Conservation (phyloP, 805 yeast species). For the Cyberlindnera euphorbiae region DNA sequence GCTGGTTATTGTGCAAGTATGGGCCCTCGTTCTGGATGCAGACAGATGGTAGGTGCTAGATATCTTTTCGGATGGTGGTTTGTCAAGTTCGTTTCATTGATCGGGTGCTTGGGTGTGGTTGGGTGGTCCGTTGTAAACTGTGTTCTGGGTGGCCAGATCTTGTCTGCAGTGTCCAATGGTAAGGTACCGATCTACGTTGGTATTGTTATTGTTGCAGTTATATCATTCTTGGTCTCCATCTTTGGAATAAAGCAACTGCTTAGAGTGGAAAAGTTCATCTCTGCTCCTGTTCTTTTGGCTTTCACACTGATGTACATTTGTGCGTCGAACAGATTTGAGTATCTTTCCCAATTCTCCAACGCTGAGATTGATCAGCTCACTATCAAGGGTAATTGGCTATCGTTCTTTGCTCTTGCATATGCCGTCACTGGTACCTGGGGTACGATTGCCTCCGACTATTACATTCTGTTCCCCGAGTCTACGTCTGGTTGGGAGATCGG, state of each 20-base stretch:
- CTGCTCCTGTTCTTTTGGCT: constrained; percentile 64
- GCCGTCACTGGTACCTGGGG: constrained; percentile 90
- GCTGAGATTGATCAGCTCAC: constrained; percentile 32
- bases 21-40: constrained; percentile 88
- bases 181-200: constrained; percentile 70
- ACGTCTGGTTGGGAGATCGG: constrained; percentile 54
- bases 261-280: constrained; percentile 60
- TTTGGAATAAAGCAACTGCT: constrained; percentile 75
- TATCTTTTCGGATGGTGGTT: constrained; percentile 83
- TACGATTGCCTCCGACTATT: constrained; percentile 79
- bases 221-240: constrained; percentile 63
- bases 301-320: constrained; percentile 65
- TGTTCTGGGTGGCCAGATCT: constrained; percentile 83
- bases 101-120: constrained; percentile 67
- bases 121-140: constrained; percentile 96
- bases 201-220: constrained; percentile 60
- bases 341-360: constrained; percentile 30
- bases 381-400: constrained; percentile 61
- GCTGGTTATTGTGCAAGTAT: constrained; percentile 81
- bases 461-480: constrained; percentile 71
- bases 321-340: constrained; percentile 42
- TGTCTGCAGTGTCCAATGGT: constrained; percentile 60
- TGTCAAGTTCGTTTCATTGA: constrained; percentile 68
- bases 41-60: constrained; percentile 83
- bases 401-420: constrained; percentile 68